Evolutionary conservation across 495 filamentous ascomycete genomes (phyloP).

Genomic region (Chaetomium fimeti): DNA sequence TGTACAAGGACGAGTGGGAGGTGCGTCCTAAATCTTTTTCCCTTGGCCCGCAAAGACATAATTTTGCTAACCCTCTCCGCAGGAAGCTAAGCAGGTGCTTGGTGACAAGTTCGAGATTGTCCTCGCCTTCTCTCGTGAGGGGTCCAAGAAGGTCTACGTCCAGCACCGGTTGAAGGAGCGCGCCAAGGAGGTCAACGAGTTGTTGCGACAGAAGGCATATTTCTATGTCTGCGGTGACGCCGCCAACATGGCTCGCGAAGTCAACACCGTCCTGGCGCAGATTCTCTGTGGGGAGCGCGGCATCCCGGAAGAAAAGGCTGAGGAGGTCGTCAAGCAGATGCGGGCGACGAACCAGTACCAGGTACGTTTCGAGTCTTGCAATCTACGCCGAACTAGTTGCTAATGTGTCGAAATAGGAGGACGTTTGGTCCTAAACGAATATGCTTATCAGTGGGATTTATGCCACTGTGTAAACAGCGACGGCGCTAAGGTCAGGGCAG

Average conservation of each 20-base stretch:
- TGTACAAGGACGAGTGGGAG: conserved; percentile 92
- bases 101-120: conserved; percentile 85
- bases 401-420: conserved; percentile 57
- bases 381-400: conserved; percentile 1
- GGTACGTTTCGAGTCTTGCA: conserved; percentile 45
- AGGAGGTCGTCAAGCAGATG: conserved; percentile 96
- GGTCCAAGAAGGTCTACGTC: conserved; percentile 87
- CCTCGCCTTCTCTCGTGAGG: conserved; percentile 90
- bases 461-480: conserved; percentile 10
- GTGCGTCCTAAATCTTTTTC: conserved; percentile 52
- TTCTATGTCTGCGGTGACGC: conserved; percentile 99
- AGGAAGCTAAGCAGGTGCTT: conserved; percentile 79
- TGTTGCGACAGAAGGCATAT: conserved; percentile 82
- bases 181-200: conserved; percentile 79
- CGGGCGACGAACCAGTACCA: conserved; percentile 92
- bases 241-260: conserved; percentile 96
- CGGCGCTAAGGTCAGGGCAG: conserved; percentile 18
- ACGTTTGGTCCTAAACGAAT: conserved; percentile 74
- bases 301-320: conserved; percentile 76
- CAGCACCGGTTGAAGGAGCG: conserved; percentile 87
- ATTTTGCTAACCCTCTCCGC: conserved; percentile 20
- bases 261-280: conserved; percentile 78
- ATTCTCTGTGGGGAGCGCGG: conserved; percentile 82
- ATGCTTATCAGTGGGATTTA: not conserved
- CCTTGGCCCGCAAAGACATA: not conserved